Evolutionary conservation across 2,329 filamentous ascomycete genomes (phyloP).

Genomic region (Colletotrichum horii): DNA sequence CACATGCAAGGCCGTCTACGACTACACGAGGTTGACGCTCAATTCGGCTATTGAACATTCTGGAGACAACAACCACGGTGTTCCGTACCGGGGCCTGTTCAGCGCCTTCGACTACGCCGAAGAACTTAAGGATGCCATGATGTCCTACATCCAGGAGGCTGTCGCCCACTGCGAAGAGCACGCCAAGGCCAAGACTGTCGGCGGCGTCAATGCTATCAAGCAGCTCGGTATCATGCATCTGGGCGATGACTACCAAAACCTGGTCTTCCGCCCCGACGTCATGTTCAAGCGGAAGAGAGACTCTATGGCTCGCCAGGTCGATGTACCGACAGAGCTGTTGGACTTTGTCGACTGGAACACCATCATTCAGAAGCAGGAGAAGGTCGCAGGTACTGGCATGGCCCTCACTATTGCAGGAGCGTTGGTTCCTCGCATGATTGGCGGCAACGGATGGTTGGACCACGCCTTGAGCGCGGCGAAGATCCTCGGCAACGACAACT

Average conservation of each 20-base stretch:
- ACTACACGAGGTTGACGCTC: conserved; percentile 78
- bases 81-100: conserved; percentile 86
- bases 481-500: conserved; percentile 79
- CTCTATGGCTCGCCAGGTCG: conserved; percentile 80
- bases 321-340: conserved; percentile 85
- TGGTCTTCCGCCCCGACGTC: conserved; percentile 87
- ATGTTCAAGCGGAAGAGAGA: conserved; percentile 92
- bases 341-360: conserved; percentile 92
- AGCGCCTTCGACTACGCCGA: conserved; percentile 91
- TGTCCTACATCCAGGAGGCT: conserved; percentile 82
- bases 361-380: conserved; percentile 89
- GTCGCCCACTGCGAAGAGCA: conserved; percentile 84
- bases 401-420: conserved; percentile 90
- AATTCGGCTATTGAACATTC: conserved; percentile 77
- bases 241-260: conserved; percentile 82
- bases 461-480: conserved; percentile 82
- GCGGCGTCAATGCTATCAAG: conserved; percentile 86
- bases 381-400: conserved; percentile 92
- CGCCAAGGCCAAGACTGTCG: conserved; percentile 77
- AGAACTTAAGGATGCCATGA: conserved; percentile 89
- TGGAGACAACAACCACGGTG: conserved; percentile 78
- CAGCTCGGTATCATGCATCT: conserved; percentile 87
- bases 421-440: conserved; percentile 80
- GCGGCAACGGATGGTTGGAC: conserved; percentile 88
- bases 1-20: conserved; percentile 85